phyloP scores from a whole-genome alignment of 768 basidiomycete genomes.

The Boletus tylopilopsis region DNA sequence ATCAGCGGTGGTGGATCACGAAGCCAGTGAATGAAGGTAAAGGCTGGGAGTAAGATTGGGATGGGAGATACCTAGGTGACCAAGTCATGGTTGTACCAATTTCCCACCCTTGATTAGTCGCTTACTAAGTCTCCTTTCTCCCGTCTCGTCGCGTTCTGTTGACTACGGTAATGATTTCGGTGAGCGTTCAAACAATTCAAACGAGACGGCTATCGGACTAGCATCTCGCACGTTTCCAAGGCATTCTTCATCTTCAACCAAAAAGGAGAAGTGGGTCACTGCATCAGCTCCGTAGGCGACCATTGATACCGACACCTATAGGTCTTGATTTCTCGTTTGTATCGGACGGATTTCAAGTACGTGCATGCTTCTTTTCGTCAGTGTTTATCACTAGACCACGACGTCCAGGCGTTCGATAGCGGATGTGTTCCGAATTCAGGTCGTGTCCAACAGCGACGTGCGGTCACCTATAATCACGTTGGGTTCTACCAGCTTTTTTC shows the following conservation, averaged over 20 bases:
- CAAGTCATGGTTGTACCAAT: not conserved
- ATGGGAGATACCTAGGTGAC: not conserved
- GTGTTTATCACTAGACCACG: not conserved
- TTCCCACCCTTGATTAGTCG: not conserved
- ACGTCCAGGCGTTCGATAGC: conserved; percentile 82
- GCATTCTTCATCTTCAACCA: conserved; percentile 99
- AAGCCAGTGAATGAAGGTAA: too few relatives aligned
- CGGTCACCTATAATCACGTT: conserved; percentile 96
- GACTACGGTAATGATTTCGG: conserved; percentile 42
- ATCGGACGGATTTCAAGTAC: conserved; percentile 96
- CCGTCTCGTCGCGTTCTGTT: conserved; percentile 3
- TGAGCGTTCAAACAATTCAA: conserved; percentile 24
- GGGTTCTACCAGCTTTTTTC: conserved; percentile 98
- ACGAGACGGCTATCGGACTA: not conserved
- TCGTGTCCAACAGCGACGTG: conserved; percentile 96
- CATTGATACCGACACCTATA: too few relatives aligned
- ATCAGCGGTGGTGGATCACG: too few relatives aligned
- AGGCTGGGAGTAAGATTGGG: too few relatives aligned
- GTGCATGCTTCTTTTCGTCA: conserved; percentile 14
- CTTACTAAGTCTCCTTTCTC: not conserved
- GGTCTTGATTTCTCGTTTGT: conserved; percentile 95
- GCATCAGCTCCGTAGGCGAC: too few relatives aligned
- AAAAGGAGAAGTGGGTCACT: conserved; percentile 86
- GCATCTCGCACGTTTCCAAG: conserved; percentile 38
- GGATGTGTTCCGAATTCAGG: conserved; percentile 98